A percentile compares a stretch with the other conserved stretches of the same genome.
These are phyloP conservation scores for Saccharomycopsis microspora DNA, from an alignment of 805 yeast species.

Conservation along the genomic window DNA sequence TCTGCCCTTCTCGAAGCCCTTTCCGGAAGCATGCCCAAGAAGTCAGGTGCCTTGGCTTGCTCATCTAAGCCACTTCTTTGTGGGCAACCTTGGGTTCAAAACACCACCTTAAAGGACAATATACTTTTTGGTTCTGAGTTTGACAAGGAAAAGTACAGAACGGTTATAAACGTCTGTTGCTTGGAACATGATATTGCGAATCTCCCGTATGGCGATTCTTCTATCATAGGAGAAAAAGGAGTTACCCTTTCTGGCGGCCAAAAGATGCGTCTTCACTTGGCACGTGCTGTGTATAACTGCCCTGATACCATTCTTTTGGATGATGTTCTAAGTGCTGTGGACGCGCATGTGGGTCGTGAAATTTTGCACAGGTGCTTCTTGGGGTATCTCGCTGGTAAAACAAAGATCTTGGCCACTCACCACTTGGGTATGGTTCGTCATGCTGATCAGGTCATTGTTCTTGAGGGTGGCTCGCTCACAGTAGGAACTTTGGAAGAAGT, in stretches of 20 bases:
- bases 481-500: constrained; percentile 43
- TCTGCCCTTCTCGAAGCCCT: constrained; percentile 57
- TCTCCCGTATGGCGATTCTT: constrained; percentile 54
- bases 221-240: constrained; percentile 69
- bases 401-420: constrained; percentile 66
- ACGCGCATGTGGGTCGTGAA: constrained; percentile 63
- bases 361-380: constrained; percentile 48
- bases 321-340: constrained; percentile 67
- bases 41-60: constrained; percentile 34
- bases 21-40: constrained; percentile 52
- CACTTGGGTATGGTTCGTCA: constrained; percentile 51
- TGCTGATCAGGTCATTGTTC: constrained; percentile 52
- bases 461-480: constrained; percentile 41
- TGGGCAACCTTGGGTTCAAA: constrained; percentile 59
- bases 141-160: constrained; percentile 37
- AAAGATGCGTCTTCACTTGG: constrained; percentile 57
- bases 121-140: constrained; percentile 43
- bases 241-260: constrained; percentile 71
- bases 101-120: constrained; percentile 57
- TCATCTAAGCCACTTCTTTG: constrained; percentile 39
- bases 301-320: constrained; percentile 51
- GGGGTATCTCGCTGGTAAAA: constrained; percentile 38
- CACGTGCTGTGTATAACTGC: constrained; percentile 56
- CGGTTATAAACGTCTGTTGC: constrained; percentile 47
- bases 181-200: constrained; percentile 44